Evolutionary conservation across 2,329 filamentous ascomycete species (phyloP).

Genomic region (Mollisia scopiformis): DNA sequence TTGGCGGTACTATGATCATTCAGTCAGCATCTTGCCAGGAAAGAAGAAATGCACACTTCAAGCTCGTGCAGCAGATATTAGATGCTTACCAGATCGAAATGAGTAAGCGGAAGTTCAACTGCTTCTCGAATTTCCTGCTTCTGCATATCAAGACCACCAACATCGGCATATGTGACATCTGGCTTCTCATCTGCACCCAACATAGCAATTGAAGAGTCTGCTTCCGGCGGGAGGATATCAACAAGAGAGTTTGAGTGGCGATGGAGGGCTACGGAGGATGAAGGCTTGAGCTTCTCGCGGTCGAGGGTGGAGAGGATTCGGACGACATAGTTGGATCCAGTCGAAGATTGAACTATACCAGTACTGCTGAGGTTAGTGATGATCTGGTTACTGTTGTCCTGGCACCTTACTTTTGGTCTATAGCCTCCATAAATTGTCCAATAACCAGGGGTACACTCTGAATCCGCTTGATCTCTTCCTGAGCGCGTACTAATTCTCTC

Average conservation of each 20-base stretch:
- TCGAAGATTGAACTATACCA: slow-evolving; percentile 97
- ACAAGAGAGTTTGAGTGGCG: slow-evolving; percentile 98
- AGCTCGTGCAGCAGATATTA: background rate
- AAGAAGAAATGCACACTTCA: background rate
- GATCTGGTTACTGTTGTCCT: background rate
- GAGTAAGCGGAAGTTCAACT: slow-evolving; percentile 93
- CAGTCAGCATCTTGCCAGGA: slow-evolving; percentile 55
- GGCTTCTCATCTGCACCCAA: slow-evolving; percentile 95
- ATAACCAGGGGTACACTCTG: slow-evolving; percentile 98
- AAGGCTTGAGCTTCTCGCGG: slow-evolving; percentile 96
- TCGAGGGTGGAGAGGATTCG: slow-evolving; percentile 97
- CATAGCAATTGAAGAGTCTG: slow-evolving; percentile 98
- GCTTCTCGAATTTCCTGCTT: slow-evolving; percentile 99
- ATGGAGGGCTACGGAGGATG: slow-evolving; percentile 95
- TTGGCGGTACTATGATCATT: slow-evolving; percentile 97
- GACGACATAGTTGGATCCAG: slow-evolving; percentile 98
- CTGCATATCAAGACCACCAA: slow-evolving; percentile 98
- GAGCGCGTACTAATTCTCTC: slow-evolving; percentile 92
- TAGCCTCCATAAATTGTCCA: slow-evolving; percentile 99
- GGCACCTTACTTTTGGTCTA: slow-evolving; percentile 87
- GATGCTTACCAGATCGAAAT: slow-evolving; percentile 73
- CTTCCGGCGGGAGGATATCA: slow-evolving; percentile 97
- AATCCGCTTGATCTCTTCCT: slow-evolving; percentile 99
- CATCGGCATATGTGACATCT: slow-evolving; percentile 96
- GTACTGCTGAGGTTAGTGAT: slow-evolving; percentile 61